Conservation (phyloP, 2,329 filamentous ascomycete genomes). For the Periglandula ipomoeae region DNA sequence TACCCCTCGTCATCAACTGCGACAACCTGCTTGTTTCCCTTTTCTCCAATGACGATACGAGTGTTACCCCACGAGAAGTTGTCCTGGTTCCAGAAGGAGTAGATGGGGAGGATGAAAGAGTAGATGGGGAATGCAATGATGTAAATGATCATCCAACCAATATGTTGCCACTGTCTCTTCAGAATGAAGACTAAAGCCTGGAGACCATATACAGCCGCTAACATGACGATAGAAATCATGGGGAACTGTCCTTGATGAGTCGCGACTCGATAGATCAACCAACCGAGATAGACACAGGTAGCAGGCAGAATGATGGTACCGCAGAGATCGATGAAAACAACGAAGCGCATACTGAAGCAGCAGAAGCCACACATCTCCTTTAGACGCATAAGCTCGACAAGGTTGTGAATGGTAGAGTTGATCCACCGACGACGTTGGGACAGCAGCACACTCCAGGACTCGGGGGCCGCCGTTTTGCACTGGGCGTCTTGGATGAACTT, state of each 20-base stretch:
- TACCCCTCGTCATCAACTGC: conserved; percentile 79
- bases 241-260: conserved; percentile 67
- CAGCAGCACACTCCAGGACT: conserved; percentile 85
- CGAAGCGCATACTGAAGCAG: conserved; percentile 95
- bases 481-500: conserved; percentile 94
- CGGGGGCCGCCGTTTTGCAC: conserved; percentile 86
- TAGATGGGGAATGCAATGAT: conserved; percentile 91
- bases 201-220: conserved; percentile 88
- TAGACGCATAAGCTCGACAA: conserved; percentile 81
- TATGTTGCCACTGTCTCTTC: conserved; percentile 95
- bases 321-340: conserved; percentile 88
- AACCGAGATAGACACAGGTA: conserved; percentile 77
- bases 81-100: conserved; percentile 99
- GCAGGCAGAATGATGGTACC: conserved; percentile 89
- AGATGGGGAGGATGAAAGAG: conserved; percentile 81
- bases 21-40: conserved; percentile 82
- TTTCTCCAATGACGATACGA: conserved; percentile 91
- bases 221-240: conserved; percentile 76
- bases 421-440: conserved; percentile 99
- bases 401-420: conserved; percentile 96
- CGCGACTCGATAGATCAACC: conserved; percentile 74
- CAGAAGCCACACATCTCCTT: conserved; percentile 98
- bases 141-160: conserved; percentile 99
- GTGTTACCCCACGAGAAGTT: conserved; percentile 99
- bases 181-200: conserved; percentile 95